These are phyloP conservation scores for Vararia minispora DNA, from an alignment of 768 basidiomycete species.

Conservation along the genomic window DNA sequence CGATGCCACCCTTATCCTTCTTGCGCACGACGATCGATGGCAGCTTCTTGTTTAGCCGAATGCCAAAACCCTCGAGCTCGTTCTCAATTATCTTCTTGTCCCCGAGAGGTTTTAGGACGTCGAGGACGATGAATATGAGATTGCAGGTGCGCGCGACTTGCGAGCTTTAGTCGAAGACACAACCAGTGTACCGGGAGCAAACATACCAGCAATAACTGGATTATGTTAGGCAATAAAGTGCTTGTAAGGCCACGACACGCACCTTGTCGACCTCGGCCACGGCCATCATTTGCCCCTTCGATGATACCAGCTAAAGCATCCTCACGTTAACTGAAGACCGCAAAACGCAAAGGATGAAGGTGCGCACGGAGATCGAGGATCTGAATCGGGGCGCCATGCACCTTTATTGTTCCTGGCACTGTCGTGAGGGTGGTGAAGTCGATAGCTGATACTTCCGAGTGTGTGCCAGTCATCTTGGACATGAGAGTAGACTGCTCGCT, in stretches of 20 bases:
- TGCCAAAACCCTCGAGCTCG: conserved; percentile 97
- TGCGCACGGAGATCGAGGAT: conserved; percentile 81
- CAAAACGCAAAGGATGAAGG: not conserved
- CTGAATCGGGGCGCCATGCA: conserved; percentile 94
- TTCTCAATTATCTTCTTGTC: conserved; percentile 87
- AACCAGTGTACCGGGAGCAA: not conserved
- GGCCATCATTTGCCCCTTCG: conserved; percentile 93
- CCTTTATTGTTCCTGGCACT: conserved; percentile 88
- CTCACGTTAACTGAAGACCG: conserved; percentile 10
- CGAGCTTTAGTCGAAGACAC: conserved; percentile 4
- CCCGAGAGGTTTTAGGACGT: conserved; percentile 95
- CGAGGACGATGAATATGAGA: conserved; percentile 96
- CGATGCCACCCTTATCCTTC: conserved; percentile 88
- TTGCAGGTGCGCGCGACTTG: conserved; percentile 95
- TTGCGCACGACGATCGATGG: conserved; percentile 75
- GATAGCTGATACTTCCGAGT: conserved; percentile 91
- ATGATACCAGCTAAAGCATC: conserved; percentile 76
- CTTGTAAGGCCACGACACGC: conserved; percentile 18
- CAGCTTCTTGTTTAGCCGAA: conserved; percentile 89
- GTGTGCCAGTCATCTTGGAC: conserved; percentile 94
- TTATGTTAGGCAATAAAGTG: conserved; percentile 10
- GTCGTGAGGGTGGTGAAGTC: conserved; percentile 96
- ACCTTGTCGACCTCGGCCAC: conserved; percentile 93
- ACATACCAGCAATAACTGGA: conserved; percentile 68
- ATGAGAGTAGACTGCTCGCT: conserved; percentile 70